Conservation (phyloP, 2,329 filamentous ascomycete genomes). For the Claviceps africana region DNA sequence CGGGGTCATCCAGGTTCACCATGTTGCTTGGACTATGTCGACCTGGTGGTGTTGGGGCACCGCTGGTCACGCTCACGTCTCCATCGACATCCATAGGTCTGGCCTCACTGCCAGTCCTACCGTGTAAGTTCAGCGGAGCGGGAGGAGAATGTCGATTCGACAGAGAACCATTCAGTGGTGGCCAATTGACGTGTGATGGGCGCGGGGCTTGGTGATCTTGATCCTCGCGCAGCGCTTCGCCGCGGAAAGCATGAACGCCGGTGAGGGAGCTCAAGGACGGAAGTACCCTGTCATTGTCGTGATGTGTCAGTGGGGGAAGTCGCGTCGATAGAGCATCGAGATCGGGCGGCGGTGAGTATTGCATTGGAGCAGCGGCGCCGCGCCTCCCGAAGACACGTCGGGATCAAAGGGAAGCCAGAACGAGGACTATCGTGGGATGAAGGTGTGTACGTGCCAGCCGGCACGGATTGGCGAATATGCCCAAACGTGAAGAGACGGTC, state of each 20-base stretch:
- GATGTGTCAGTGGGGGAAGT: slow-evolving; percentile 12
- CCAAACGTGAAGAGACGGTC: not conserved
- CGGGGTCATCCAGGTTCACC: slow-evolving; percentile 48
- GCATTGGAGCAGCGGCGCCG: slow-evolving; percentile 11
- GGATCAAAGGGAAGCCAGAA: not conserved
- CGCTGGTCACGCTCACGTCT: slow-evolving; percentile 23
- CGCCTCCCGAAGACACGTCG: not conserved
- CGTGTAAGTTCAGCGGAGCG: slow-evolving; percentile 13
- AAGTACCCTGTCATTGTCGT: slow-evolving; percentile 18
- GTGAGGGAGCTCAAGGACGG: slow-evolving; percentile 24
- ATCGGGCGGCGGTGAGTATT: slow-evolving; percentile 10
- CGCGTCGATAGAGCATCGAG: slow-evolving; percentile 16
- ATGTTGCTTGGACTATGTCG: slow-evolving; percentile 29
- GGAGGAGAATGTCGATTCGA: slow-evolving; percentile 22
- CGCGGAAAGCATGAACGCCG: slow-evolving; percentile 13
- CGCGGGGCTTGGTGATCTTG: slow-evolving; percentile 9
- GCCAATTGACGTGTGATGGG: slow-evolving; percentile 26
- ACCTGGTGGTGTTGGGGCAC: slow-evolving; percentile 30
- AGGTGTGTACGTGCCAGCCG: not conserved
- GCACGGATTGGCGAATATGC: not conserved
- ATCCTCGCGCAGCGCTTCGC: slow-evolving; percentile 10
- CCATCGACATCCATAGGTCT: slow-evolving; percentile 32
- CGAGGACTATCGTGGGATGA: not conserved
- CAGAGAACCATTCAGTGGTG: slow-evolving; percentile 34
- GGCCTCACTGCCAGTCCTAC: slow-evolving; percentile 28